Conservation (phyloP, 164 flowering plant genomes). For the Magnolia kwangsiensis region DNA sequence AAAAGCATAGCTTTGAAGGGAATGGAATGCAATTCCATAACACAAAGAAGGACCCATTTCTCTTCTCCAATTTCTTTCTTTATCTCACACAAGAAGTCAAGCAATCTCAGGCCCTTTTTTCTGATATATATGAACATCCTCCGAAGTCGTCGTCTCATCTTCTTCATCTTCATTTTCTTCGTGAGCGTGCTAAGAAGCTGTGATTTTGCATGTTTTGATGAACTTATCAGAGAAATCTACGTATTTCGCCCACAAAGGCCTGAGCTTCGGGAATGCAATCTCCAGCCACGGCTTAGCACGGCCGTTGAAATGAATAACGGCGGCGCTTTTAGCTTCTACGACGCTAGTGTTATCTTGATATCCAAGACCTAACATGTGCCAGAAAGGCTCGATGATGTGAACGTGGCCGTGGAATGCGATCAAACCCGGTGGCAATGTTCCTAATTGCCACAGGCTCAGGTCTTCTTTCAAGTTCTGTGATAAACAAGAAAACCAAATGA, state of each 20-base stretch:
- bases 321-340: slow-evolving; percentile 69
- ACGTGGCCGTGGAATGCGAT: slow-evolving; percentile 95
- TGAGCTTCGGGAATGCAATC: slow-evolving; percentile 75
- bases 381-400: slow-evolving; percentile 74
- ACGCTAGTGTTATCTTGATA: slow-evolving; percentile 84
- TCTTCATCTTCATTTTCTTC: neutral
- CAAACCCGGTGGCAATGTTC: slow-evolving; percentile 90
- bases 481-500: neutral
- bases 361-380: slow-evolving; percentile 98
- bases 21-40: neutral
- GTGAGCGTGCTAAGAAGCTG: slow-evolving; percentile 34
- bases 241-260: slow-evolving; percentile 79
- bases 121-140: slow-evolving; percentile 11
- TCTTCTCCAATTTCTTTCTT: neutral
- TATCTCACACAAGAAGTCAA: slow-evolving; percentile 1
- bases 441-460: slow-evolving; percentile 90
- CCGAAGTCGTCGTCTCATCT: neutral
- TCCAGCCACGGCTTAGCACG: slow-evolving; percentile 97
- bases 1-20: neutral
- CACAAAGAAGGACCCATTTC: neutral
- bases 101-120: neutral
- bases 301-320: slow-evolving; percentile 93
- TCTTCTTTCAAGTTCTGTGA: slow-evolving; percentile 92
- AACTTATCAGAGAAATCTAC: slow-evolving; percentile 70
- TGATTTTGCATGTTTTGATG: slow-evolving; percentile 72